A percentile compares a stretch with the other conserved stretches of the same genome.
These are phyloP conservation scores for Uromyces viciae-fabae DNA, from an alignment of 1,284 basidiomycete genomes.

Conservation along the genomic window DNA sequence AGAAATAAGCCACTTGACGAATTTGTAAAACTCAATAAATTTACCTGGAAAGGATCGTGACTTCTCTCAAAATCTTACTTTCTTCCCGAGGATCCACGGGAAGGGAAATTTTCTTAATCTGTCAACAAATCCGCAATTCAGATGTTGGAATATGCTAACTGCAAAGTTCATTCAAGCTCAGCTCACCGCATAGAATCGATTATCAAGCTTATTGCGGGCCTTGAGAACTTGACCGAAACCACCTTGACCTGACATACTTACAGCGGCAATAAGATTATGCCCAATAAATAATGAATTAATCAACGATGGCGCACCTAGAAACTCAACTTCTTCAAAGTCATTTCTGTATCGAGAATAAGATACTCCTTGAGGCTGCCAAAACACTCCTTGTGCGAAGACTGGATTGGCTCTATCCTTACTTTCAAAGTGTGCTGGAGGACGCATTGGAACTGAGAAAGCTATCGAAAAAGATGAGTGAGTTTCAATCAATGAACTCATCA, in stretches of 20 bases:
- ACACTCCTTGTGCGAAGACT: slow-evolving; percentile 25
- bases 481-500: background rate
- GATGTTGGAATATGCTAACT: background rate
- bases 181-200: slow-evolving; percentile 50
- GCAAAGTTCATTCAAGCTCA: background rate
- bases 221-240: slow-evolving; percentile 93
- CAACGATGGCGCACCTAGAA: slow-evolving; percentile 50
- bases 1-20: background rate
- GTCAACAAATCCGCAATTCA: slow-evolving; percentile 53
- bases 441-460: background rate
- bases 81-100: slow-evolving; percentile 70
- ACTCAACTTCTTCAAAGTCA: slow-evolving; percentile 55
- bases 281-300: background rate
- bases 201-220: slow-evolving; percentile 71
- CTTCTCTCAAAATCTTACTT: slow-evolving; percentile 82
- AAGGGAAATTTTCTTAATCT: slow-evolving; percentile 84
- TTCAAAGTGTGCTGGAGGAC: slow-evolving; percentile 10
- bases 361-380: slow-evolving; percentile 41
- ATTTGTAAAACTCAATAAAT: slow-evolving; percentile 57
- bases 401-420: slow-evolving; percentile 50
- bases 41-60: slow-evolving; percentile 78
- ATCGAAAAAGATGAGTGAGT: background rate
- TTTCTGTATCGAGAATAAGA: slow-evolving; percentile 50
- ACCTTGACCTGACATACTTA: slow-evolving; percentile 65
- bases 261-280: background rate